Evolutionary conservation across 768 basidiomycete species (phyloP).

Genomic region (Tricholoma sp.): DNA sequence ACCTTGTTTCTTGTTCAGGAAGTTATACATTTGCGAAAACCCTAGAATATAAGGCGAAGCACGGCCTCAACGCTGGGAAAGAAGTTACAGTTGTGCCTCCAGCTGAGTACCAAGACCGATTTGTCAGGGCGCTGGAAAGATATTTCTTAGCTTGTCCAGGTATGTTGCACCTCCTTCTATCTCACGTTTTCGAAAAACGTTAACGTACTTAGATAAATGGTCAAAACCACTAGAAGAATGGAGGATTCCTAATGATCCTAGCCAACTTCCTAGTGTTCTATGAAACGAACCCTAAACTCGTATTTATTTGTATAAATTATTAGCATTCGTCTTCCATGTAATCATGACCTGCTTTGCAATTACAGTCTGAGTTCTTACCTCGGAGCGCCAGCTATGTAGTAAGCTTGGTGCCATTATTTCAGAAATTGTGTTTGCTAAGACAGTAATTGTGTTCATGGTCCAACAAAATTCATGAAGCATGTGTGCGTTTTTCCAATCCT

Average conservation of each 20-base stretch:
- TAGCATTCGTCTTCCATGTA: background rate
- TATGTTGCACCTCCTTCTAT: conserved; percentile 18
- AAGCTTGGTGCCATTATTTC: too few species aligned
- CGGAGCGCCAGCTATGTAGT: too few species aligned
- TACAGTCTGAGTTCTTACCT: too few species aligned
- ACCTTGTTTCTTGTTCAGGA: conserved; percentile 32
- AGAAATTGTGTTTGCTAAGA: too few species aligned
- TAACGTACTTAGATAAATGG: conserved; percentile 37
- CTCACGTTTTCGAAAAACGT: background rate
- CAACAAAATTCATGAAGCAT: too few species aligned
- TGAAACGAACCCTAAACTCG: conserved; percentile 12
- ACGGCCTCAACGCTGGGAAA: conserved; percentile 62
- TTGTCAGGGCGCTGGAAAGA: conserved; percentile 63
- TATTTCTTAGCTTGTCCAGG: conserved; percentile 80
- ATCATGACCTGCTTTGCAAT: too few species aligned
- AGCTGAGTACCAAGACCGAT: conserved; percentile 73
- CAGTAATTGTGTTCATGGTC: too few species aligned
- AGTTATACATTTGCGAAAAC: conserved; percentile 86
- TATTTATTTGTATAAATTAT: conserved; percentile 5
- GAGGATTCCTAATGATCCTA: conserved; percentile 32
- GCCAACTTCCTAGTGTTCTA: conserved; percentile 38
- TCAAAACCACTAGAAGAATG: conserved; percentile 38
- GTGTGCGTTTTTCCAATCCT: too few species aligned
- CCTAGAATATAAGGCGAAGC: conserved; percentile 82
- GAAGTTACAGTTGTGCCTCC: conserved; percentile 81